These are phyloP conservation scores for Capsicum rhomboideum DNA, from an alignment of 257 asterid species.

Conservation along the genomic window DNA sequence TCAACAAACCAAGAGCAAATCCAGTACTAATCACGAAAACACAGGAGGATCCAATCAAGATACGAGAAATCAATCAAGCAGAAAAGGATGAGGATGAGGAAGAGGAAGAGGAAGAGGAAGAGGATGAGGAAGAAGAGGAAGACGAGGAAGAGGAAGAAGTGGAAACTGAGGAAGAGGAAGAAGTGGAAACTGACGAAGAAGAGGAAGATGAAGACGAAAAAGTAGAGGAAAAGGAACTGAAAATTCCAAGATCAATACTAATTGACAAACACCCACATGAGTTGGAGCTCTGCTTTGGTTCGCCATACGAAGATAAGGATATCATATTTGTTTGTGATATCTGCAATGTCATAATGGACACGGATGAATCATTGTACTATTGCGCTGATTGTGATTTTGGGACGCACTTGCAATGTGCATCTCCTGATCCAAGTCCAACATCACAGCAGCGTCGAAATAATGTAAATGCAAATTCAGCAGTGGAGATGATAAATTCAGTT, in stretches of 20 bases:
- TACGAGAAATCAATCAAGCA: neutral
- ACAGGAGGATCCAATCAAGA: too few species aligned
- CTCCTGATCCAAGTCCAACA: neutral
- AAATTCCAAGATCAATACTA: neutral
- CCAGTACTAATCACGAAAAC: neutral
- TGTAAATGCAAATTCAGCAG: neutral
- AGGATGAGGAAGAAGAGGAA: neutral
- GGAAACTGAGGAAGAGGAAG: neutral
- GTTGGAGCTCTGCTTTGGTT: neutral
- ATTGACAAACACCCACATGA: neutral
- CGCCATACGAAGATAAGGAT: neutral
- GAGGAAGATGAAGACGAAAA: neutral
- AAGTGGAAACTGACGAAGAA: neutral
- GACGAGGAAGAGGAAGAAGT: neutral
- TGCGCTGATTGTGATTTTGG: slow-evolving; percentile 11
- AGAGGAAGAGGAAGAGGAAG: neutral
- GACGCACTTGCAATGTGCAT: slow-evolving; percentile 4
- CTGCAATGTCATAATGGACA: neutral
- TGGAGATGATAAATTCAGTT: neutral
- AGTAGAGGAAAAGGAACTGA: neutral
- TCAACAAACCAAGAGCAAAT: neutral
- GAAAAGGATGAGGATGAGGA: neutral
- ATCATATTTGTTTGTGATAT: neutral
- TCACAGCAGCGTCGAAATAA: neutral
- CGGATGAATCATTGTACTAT: neutral